phyloP scores from a whole-genome alignment of 2,329 filamentous ascomycete species.

The Xylariomycetidae sp. region DNA sequence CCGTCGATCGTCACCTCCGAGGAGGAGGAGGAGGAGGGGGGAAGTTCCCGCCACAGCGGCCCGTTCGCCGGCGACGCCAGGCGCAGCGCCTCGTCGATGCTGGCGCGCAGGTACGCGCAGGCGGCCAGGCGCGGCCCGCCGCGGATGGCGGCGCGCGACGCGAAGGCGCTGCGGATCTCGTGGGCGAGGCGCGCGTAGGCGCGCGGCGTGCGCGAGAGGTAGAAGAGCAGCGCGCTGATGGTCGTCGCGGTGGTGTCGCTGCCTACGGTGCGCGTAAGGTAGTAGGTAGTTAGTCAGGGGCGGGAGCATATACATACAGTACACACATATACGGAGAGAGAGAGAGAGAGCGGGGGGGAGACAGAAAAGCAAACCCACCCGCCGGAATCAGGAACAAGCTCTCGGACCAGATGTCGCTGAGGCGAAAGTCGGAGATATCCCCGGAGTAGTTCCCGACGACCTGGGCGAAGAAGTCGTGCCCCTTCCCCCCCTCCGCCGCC shows the following conservation, averaged over 20 bases:
- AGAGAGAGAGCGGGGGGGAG: neutral
- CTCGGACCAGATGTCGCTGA: constrained; percentile 14
- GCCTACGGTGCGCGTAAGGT: neutral
- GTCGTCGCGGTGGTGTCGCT: constrained; percentile 12
- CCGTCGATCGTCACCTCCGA: no score
- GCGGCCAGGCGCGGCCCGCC: constrained; percentile 9
- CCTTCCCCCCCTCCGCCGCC: constrained; percentile 6
- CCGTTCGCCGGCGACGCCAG: constrained; percentile 11
- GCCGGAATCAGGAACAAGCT: constrained; percentile 15
- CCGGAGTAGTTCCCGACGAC: constrained; percentile 9
- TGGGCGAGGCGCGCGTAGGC: constrained; percentile 9
- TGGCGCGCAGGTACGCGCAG: constrained; percentile 18
- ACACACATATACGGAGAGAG: no score
- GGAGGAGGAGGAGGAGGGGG: no score
- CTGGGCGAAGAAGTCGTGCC: constrained; percentile 14
- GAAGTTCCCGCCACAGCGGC: constrained; percentile 12
- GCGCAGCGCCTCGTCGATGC: constrained; percentile 14
- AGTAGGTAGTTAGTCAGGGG: no score
- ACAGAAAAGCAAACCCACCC: constrained; percentile 6
- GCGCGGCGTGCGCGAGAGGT: constrained; percentile 11
- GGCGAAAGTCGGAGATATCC: constrained; percentile 10
- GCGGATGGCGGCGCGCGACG: constrained; percentile 4
- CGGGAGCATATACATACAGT: no score
- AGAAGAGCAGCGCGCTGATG: constrained; percentile 14
- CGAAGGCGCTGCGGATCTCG: constrained; percentile 12